A percentile compares a stretch with the other conserved stretches of the same genome.
Evolutionary conservation across 805 yeast species (phyloP).

Genomic region (Ogataea pignaliae): DNA sequence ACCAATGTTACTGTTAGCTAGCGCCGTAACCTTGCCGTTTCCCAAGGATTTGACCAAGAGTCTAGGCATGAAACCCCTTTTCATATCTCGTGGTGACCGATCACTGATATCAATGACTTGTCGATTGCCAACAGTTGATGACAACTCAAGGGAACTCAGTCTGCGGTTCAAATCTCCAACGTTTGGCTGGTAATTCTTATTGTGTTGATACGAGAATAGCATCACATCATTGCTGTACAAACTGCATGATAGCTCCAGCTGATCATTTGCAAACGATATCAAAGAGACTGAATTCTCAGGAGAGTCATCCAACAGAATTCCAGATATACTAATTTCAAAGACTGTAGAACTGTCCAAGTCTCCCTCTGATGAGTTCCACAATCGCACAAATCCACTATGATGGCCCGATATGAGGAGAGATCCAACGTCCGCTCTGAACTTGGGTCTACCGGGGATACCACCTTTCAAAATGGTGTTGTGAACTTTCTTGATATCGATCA

Average conservation of each 20-base stretch:
- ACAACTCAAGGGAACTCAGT: conserved; percentile 27
- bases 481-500: conserved; percentile 45
- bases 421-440: conserved; percentile 45
- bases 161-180: conserved; percentile 19
- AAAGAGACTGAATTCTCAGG: conserved; percentile 43
- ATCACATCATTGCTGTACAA: conserved; percentile 68
- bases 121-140: conserved; percentile 25
- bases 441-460: conserved; percentile 63
- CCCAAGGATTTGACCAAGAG: conserved; percentile 37
- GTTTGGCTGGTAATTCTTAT: conserved; percentile 38
- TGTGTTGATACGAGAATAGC: conserved; percentile 64
- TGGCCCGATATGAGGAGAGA: conserved; percentile 80
- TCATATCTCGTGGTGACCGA: conserved; percentile 45
- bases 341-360: conserved; percentile 59
- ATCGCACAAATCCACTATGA: conserved; percentile 73
- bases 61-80: conserved; percentile 62
- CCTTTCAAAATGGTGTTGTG: conserved; percentile 64
- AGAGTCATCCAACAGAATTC: conserved; percentile 40
- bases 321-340: conserved; percentile 53
- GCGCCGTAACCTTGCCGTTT: conserved; percentile 49
- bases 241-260: conserved; percentile 71
- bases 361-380: conserved; percentile 79
- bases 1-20: conserved; percentile 71
- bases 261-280: conserved; percentile 73
- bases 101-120: conserved; percentile 43